Base-by-base conservation (phyloP, 2,329 filamentous ascomycete genomes). In the Aspergillus cejpii region DNA sequence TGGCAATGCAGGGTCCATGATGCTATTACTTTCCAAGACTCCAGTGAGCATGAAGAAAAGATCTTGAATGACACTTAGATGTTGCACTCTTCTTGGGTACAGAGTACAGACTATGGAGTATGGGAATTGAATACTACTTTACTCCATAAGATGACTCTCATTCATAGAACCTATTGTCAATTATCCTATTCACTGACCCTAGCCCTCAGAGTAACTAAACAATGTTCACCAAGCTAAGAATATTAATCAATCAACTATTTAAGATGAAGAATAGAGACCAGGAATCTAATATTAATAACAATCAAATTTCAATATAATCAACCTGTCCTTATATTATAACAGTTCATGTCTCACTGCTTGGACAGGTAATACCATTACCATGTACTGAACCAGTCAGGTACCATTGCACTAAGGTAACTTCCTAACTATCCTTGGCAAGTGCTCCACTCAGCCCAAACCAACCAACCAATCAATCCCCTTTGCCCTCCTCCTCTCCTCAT, bases 401-500 rank as follows among this genome's bases (percentile, higher is more conserved):
- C 15, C 10, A 34, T 37, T 37, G 23, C 24, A 39, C 28, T 39
- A 45, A 45, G 33, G 31, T 26, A 37, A 34, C 23, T 28, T 29
- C 34, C 28, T 31, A 41, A 37, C 43, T 23, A 19, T 41, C 39
- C 27, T 44, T 21, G 19, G 17, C n/a, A n/a, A n/a, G n/a, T n/a
- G n/a, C n/a, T n/a, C n/a, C n/a, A n/a, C n/a, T n/a, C n/a, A n/a
- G n/a, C n/a, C n/a, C n/a, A n/a, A n/a, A n/a, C n/a, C n/a, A n/a
- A n/a, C n/a, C 41, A 31, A 27, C 48, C 48, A 50, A 50, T 50
- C 48, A 48, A 17, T 38, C 41, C 45, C 33, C 39, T 31, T 17
- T 36, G 41, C 47, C 44, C 38, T 50, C 48, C 44, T 44, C 44
- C 46, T 47, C 52, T 49, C 47, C 39, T 43, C 44, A 31, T 38